Evolutionary conservation across 2,329 filamentous ascomycete genomes (phyloP).

Genomic region (Davidsoniella australis): DNA sequence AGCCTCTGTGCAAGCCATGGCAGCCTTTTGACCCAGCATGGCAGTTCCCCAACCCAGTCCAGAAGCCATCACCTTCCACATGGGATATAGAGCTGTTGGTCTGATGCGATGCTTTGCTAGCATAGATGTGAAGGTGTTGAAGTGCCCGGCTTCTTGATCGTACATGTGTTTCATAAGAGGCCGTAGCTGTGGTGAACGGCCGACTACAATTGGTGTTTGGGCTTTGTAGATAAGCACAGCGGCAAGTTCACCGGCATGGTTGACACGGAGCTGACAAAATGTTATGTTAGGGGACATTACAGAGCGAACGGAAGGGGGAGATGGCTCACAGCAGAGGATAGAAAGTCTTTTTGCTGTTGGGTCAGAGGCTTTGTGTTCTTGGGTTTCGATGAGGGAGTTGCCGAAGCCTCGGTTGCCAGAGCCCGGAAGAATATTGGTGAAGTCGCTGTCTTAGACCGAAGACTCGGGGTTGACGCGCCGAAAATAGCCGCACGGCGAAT

Average conservation of each 20-base stretch:
- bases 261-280: slow-evolving; percentile 57
- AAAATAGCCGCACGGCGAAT: too few relatives aligned
- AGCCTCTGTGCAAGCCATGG: slow-evolving; percentile 97
- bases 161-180: slow-evolving; percentile 96
- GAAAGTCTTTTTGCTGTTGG: slow-evolving; percentile 52
- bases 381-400: slow-evolving; percentile 17
- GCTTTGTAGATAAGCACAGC: slow-evolving; percentile 86
- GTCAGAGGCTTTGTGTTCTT: slow-evolving; percentile 39
- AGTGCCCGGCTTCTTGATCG: slow-evolving; percentile 81
- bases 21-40: slow-evolving; percentile 75
- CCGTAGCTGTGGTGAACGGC: slow-evolving; percentile 69
- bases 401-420: slow-evolving; percentile 12
- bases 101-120: slow-evolving; percentile 76
- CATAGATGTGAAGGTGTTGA: slow-evolving; percentile 68
- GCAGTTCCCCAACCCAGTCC: slow-evolving; percentile 80
- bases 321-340: slow-evolving; percentile 49
- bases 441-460: too few relatives aligned
- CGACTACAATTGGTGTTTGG: slow-evolving; percentile 67
- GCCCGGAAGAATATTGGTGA: neutral
- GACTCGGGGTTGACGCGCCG: too few relatives aligned
- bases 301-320: neutral
- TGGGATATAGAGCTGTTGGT: slow-evolving; percentile 78
- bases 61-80: slow-evolving; percentile 70
- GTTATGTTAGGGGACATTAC: neutral
- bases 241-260: slow-evolving; percentile 94